Evolutionary conservation across 495 filamentous ascomycete species (phyloP).

Genomic region (Aspergillus saccharolyticus): DNA sequence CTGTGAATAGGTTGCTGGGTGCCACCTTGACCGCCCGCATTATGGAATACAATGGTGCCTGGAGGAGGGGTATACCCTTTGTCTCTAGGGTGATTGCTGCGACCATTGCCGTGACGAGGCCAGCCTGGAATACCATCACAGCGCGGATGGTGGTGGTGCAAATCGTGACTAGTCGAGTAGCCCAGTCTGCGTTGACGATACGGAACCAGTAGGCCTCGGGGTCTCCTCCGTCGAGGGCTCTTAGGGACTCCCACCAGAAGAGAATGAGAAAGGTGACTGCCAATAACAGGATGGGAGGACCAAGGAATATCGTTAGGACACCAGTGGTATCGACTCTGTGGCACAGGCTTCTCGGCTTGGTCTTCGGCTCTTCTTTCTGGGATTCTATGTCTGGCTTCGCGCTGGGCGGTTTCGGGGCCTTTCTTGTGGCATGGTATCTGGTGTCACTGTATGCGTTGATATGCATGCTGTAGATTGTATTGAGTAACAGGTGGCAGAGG

Average conservation of each 20-base stretch:
- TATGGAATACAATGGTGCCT: background rate
- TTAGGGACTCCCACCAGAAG: background rate
- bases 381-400: background rate
- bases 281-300: background rate
- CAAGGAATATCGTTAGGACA: background rate
- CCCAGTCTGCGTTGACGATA: constrained; percentile 1
- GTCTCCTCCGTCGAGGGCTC: background rate
- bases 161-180: background rate
- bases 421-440: background rate
- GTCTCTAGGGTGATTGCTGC: background rate
- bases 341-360: background rate
- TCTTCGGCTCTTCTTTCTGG: background rate
- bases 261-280: background rate
- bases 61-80: background rate
- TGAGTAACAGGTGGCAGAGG: no score
- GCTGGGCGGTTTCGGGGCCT: background rate
- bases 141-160: background rate
- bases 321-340: background rate
- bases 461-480: background rate
- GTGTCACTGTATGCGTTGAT: background rate
- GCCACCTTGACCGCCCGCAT: background rate
- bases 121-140: background rate
- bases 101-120: background rate
- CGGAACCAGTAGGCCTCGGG: background rate
- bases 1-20: background rate